Percentiles rank a stretch among this genome's conserved stretches.
Evolutionary conservation across 495 filamentous ascomycete species (phyloP).

Genomic region (Hypoxylon perforatum): DNA sequence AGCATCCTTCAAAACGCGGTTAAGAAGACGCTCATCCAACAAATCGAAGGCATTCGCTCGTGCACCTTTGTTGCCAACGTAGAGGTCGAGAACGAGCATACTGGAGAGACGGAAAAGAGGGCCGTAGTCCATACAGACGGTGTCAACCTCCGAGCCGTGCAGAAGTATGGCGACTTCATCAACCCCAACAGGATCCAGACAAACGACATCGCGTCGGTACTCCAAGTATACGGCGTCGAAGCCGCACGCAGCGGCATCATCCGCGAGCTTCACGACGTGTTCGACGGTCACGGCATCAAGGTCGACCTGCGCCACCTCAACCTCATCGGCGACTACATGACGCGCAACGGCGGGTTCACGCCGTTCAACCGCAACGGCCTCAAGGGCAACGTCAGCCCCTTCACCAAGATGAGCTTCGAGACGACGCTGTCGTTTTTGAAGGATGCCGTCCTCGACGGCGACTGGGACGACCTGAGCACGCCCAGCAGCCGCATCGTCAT

Average conservation of each 20-base stretch:
- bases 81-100: slow-evolving; percentile 61
- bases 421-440: slow-evolving; percentile 93
- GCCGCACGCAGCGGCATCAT: slow-evolving; percentile 88
- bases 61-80: slow-evolving; percentile 78
- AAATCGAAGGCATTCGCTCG: slow-evolving; percentile 76
- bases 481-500: slow-evolving; percentile 91
- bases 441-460: slow-evolving; percentile 88
- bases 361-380: slow-evolving; percentile 93
- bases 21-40: slow-evolving; percentile 83
- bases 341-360: slow-evolving; percentile 82
- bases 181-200: slow-evolving; percentile 88
- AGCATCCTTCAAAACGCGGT: slow-evolving; percentile 84
- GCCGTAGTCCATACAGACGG: slow-evolving; percentile 80
- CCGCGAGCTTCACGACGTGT: slow-evolving; percentile 85
- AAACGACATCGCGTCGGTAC: slow-evolving; percentile 89
- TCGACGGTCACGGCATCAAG: slow-evolving; percentile 89
- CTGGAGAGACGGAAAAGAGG: slow-evolving; percentile 57
- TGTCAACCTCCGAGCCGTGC: slow-evolving; percentile 90
- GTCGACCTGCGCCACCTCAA: slow-evolving; percentile 95
- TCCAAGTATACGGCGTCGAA: slow-evolving; percentile 90
- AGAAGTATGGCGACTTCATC: slow-evolving; percentile 85
- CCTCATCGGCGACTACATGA: slow-evolving; percentile 97
- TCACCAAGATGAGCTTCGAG: slow-evolving; percentile 98
- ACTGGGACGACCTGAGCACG: slow-evolving; percentile 86
- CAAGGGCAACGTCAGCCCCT: slow-evolving; percentile 82